Evolutionary conservation across 805 yeast genomes (phyloP).

Genomic region (Cyberlindnera nakhonratchasimensis): DNA sequence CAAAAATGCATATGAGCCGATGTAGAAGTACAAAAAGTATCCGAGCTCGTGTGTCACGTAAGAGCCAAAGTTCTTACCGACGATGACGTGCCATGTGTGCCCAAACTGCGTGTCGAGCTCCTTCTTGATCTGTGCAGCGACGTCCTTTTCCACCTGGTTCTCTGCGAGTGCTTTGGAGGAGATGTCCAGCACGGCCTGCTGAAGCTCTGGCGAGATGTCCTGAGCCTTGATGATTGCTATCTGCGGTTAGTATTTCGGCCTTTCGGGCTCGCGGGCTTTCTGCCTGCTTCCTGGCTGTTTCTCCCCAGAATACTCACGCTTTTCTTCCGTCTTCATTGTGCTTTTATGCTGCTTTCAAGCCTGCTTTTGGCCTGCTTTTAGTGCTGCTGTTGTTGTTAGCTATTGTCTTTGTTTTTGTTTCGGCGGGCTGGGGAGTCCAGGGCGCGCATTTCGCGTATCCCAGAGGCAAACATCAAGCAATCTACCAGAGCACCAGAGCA

Average conservation of each 20-base stretch:
- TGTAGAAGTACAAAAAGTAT: conserved; percentile 64
- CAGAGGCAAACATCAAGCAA: too few species aligned
- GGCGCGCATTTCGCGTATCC: too few species aligned
- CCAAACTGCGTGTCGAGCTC: conserved; percentile 61
- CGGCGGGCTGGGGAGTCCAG: too few species aligned
- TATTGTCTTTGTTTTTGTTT: not conserved
- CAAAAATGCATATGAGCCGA: conserved; percentile 64
- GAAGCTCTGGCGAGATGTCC: conserved; percentile 44
- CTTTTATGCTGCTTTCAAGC: not conserved
- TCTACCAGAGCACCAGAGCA: too few species aligned
- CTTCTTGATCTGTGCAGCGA: conserved; percentile 64
- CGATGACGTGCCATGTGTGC: conserved; percentile 77
- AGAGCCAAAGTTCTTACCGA: conserved; percentile 75
- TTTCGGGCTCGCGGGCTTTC: not conserved
- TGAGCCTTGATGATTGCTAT: conserved; percentile 28
- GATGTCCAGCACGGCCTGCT: conserved; percentile 44
- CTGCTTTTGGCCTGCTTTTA: not conserved
- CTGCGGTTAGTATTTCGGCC: not conserved
- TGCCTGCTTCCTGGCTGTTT: too few species aligned
- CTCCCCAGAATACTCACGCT: conserved; percentile 6
- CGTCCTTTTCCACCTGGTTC: conserved; percentile 51
- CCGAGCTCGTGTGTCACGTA: conserved; percentile 80
- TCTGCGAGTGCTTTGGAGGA: conserved; percentile 43
- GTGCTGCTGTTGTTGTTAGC: not conserved
- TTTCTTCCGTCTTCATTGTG: conserved; percentile 6